Conservation (phyloP, 2,329 filamentous ascomycete species). For the Neofusicoccum cordaticola region DNA sequence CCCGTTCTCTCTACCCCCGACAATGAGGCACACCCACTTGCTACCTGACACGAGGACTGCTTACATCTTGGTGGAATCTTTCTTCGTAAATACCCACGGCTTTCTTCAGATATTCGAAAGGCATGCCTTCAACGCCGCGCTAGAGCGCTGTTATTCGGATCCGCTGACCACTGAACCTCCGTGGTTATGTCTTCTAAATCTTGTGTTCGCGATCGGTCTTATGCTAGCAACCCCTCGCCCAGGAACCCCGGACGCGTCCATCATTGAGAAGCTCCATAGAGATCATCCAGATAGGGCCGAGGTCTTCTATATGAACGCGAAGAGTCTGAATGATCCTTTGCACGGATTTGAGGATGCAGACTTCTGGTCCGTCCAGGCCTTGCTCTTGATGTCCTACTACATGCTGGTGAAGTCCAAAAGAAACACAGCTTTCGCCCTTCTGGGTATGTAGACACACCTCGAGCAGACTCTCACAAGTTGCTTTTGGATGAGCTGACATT, state of each 20-base stretch:
- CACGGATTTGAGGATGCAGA: conserved; percentile 59
- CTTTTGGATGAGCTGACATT: neutral
- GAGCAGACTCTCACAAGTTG: no score
- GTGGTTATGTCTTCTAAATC: conserved; percentile 59
- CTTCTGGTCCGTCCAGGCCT: conserved; percentile 63
- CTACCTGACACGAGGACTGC: conserved; percentile 57
- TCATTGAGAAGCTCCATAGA: conserved; percentile 52
- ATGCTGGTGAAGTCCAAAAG: conserved; percentile 60
- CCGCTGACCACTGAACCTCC: conserved; percentile 51
- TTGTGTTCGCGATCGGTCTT: conserved; percentile 63
- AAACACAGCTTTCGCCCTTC: conserved; percentile 62
- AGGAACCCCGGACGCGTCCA: conserved; percentile 48
- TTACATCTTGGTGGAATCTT: conserved; percentile 55
- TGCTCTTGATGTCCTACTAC: conserved; percentile 63
- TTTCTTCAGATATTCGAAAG: conserved; percentile 60
- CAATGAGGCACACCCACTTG: conserved; percentile 49
- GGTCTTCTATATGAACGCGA: conserved; percentile 61
- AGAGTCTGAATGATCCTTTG: conserved; percentile 48
- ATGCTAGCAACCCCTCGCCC: conserved; percentile 55
- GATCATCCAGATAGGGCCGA: conserved; percentile 56
- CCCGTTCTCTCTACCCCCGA: conserved; percentile 47
- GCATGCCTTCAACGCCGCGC: conserved; percentile 46
- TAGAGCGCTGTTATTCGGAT: conserved; percentile 56
- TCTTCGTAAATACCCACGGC: conserved; percentile 63
- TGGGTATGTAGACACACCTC: conserved; percentile 43